phyloP scores from a whole-genome alignment of 441 rosid species.

The Geranium incanum region DNA sequence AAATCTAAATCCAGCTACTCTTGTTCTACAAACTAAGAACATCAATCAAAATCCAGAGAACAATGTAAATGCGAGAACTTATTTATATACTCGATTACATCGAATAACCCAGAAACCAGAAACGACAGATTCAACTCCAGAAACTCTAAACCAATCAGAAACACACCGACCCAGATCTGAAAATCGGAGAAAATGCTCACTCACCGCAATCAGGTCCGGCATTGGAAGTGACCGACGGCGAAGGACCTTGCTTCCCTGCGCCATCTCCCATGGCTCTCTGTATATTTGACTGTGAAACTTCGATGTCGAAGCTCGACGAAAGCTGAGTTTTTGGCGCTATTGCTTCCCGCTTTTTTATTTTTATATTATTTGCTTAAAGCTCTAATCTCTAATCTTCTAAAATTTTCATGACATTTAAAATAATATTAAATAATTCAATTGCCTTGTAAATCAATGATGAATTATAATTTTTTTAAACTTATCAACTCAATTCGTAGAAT shows the following conservation, averaged over 20 bases:
- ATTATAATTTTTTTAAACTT: no score
- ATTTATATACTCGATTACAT: neutral
- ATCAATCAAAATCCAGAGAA: neutral
- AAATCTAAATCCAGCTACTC: neutral
- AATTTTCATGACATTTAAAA: no score
- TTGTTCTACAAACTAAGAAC: neutral
- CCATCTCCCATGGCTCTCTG: conserved; percentile 3
- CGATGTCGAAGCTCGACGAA: neutral
- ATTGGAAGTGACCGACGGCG: neutral
- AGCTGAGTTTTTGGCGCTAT: neutral
- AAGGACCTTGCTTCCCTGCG: neutral
- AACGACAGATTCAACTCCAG: neutral
- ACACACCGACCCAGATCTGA: neutral
- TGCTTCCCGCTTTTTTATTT: no score
- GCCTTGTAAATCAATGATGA: no score
- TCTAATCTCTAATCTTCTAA: no score
- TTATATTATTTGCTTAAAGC: no score
- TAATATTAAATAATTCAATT: no score
- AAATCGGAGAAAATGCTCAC: neutral
- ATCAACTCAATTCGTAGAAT: no score
- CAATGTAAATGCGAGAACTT: neutral
- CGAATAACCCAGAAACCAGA: neutral
- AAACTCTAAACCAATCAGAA: neutral
- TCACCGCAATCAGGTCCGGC: neutral
- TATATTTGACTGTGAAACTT: neutral